A percentile compares a stretch with the other conserved stretches of the same genome.
Conservation (phyloP, 2,329 filamentous ascomycete species). For the Emergomyces africanus region DNA sequence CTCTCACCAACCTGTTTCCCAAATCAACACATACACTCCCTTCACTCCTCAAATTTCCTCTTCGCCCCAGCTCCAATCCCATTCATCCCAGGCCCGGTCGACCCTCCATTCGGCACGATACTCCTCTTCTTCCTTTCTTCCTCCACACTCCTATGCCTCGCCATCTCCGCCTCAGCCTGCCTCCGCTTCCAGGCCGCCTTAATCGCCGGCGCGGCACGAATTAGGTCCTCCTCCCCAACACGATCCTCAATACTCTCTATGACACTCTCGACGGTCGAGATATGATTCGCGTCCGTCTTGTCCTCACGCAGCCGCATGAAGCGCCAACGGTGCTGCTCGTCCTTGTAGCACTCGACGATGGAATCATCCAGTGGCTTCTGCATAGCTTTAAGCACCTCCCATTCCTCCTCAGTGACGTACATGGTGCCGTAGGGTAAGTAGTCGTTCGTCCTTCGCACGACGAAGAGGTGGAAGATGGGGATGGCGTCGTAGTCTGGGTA, state of each 20-base stretch:
- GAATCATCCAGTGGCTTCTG: slow-evolving; percentile 68
- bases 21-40: not conserved
- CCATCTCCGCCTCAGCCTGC: slow-evolving; percentile 18
- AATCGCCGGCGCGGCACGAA: slow-evolving; percentile 56
- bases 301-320: slow-evolving; percentile 86
- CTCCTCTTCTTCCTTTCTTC: slow-evolving; percentile 17
- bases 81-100: slow-evolving; percentile 13
- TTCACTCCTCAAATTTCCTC: slow-evolving; percentile 30
- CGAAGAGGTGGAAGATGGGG: slow-evolving; percentile 59
- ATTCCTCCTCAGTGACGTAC: slow-evolving; percentile 61
- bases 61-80: slow-evolving; percentile 26
- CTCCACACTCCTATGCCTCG: slow-evolving; percentile 9
- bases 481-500: slow-evolving; percentile 69
- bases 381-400: slow-evolving; percentile 66
- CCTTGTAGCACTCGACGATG: slow-evolving; percentile 82
- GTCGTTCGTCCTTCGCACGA: slow-evolving; percentile 50
- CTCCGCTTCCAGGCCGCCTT: slow-evolving; percentile 67
- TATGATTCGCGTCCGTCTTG: slow-evolving; percentile 83
- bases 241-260: slow-evolving; percentile 79
- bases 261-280: slow-evolving; percentile 70
- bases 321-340: slow-evolving; percentile 63
- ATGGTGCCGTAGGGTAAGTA: slow-evolving; percentile 58
- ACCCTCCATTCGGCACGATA: slow-evolving; percentile 6
- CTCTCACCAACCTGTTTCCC: not conserved
- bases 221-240: slow-evolving; percentile 70